Percentiles rank a stretch among this genome's conserved stretches.
Evolutionary conservation across 257 asterid genomes (phyloP).

Genomic region (Coffea canephora): DNA sequence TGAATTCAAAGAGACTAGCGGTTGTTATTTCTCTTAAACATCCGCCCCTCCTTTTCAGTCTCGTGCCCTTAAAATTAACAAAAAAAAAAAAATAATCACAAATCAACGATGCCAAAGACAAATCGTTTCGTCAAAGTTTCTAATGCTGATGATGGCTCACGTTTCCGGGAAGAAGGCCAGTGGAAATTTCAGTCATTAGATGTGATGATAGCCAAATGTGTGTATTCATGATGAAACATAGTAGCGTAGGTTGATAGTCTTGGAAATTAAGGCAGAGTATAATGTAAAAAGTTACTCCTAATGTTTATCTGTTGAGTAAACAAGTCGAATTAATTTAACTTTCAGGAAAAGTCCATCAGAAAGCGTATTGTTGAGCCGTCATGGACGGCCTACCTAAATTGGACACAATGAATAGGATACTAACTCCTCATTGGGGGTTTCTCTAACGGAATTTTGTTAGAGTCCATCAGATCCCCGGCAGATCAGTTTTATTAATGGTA

Average conservation of each 20-base stretch:
- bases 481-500: background rate
- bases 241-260: background rate
- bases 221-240: background rate
- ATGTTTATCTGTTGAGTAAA: background rate
- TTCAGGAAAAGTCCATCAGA: background rate
- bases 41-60: background rate
- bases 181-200: background rate
- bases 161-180: background rate
- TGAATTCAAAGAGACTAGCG: background rate
- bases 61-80: background rate
- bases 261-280: background rate
- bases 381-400: conserved; percentile 21
- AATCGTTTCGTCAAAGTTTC: background rate
- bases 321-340: background rate
- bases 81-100: background rate
- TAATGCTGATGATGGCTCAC: background rate
- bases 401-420: background rate
- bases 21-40: background rate
- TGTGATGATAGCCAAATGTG: background rate
- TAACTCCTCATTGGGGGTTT: conserved; percentile 1
- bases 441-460: conserved; percentile 26
- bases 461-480: conserved; percentile 1
- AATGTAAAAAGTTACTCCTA: too few species aligned
- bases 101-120: background rate
- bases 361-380: background rate